A percentile compares a stretch with the other conserved stretches of the same genome.
Evolutionary conservation across 225 moss, liverwort and hornwort genomes (phyloP).

Genomic region (Takakia lepidozioides): DNA sequence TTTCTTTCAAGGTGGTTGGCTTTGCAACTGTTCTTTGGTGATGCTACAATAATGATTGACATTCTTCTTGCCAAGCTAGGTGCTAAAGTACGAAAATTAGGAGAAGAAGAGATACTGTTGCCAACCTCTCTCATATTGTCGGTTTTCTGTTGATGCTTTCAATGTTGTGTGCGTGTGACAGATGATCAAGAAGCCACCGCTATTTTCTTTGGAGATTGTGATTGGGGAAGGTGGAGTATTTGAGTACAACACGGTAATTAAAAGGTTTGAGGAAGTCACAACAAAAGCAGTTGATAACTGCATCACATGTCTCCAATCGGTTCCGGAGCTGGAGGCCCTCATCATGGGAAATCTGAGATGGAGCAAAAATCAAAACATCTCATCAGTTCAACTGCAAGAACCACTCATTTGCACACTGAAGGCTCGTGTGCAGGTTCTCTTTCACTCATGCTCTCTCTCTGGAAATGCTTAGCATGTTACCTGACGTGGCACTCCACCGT

Average conservation of each 20-base stretch:
- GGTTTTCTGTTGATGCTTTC: too few relatives aligned
- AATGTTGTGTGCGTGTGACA: too few relatives aligned
- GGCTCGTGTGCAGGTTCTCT: slow-evolving; percentile 41
- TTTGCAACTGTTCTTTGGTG: too few relatives aligned
- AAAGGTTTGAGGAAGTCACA: slow-evolving; percentile 72
- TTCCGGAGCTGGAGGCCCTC: slow-evolving; percentile 69
- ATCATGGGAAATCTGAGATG: slow-evolving; percentile 81
- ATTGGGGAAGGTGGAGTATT: slow-evolving; percentile 49
- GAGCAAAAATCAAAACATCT: slow-evolving; percentile 60
- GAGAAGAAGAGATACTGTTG: too few relatives aligned
- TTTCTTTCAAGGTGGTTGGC: too few relatives aligned
- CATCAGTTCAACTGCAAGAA: slow-evolving; percentile 42
- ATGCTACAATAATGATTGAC: too few relatives aligned
- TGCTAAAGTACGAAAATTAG: too few relatives aligned
- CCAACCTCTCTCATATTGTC: too few relatives aligned
- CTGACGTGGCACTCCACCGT: too few relatives aligned
- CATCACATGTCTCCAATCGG: slow-evolving; percentile 45
- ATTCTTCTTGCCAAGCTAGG: too few relatives aligned
- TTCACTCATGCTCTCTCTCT: neutral
- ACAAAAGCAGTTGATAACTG: slow-evolving; percentile 62
- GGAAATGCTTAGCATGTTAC: too few relatives aligned
- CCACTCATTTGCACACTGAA: slow-evolving; percentile 37
- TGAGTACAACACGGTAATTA: slow-evolving; percentile 59
- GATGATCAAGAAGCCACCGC: slow-evolving; percentile 81
- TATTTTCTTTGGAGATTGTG: slow-evolving; percentile 60